Evolutionary conservation across 2,329 filamentous ascomycete genomes (phyloP).

Genomic region (Hypoxylon rubiginosum): DNA sequence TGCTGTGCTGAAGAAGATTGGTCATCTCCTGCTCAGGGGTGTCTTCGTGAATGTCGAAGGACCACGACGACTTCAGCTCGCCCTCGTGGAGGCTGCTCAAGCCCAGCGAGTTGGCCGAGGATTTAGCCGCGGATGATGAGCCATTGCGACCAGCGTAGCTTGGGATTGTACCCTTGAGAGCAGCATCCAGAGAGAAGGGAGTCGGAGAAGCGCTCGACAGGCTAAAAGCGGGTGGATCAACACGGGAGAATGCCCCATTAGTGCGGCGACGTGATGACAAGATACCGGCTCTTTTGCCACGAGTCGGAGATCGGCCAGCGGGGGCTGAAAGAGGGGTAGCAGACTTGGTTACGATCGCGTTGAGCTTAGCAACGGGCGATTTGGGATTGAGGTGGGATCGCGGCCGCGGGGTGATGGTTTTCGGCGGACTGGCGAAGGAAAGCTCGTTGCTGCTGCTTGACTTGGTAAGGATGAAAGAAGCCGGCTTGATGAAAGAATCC

Average conservation of each 20-base stretch:
- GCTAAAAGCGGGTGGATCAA: conserved; percentile 77
- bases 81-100: conserved; percentile 57
- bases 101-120: conserved; percentile 50
- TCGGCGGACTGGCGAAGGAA: conserved; percentile 51
- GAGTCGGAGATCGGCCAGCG: conserved; percentile 84
- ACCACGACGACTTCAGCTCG: conserved; percentile 77
- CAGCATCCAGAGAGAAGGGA: conserved; percentile 88
- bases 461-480: conserved; percentile 61
- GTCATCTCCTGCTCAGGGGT: conserved; percentile 90
- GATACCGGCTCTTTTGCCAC: conserved; percentile 76
- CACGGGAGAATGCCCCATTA: conserved; percentile 73
- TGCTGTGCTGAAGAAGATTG: conserved; percentile 92
- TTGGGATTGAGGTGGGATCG: conserved; percentile 65
- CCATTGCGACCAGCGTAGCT: conserved; percentile 65
- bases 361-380: conserved; percentile 64
- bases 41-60: conserved; percentile 96
- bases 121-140: conserved; percentile 40
- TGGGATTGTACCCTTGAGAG: conserved; percentile 81
- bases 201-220: conserved; percentile 63
- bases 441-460: conserved; percentile 55
- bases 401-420: conserved; percentile 55
- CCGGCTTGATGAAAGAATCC: conserved; percentile 62
- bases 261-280: conserved; percentile 76
- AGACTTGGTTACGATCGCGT: conserved; percentile 60
- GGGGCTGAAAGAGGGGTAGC: conserved; percentile 72